A percentile compares a stretch with the other conserved stretches of the same genome.
Evolutionary conservation across 768 basidiomycete genomes (phyloP).

Genomic region (Serendipita sp.): DNA sequence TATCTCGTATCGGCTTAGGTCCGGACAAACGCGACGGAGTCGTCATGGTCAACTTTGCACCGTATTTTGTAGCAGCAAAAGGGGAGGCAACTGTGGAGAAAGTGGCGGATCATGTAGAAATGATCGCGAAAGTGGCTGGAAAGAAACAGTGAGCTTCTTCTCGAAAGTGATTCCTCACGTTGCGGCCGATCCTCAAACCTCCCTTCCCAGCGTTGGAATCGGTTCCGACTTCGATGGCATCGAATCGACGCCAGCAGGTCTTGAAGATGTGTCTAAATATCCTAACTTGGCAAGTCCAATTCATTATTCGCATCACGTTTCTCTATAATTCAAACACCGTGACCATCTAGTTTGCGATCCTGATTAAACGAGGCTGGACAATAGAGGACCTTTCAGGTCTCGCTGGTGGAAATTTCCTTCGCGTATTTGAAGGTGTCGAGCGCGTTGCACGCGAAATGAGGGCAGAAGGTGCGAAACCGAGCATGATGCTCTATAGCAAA

Average conservation of each 20-base stretch:
- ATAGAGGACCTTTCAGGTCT: conserved; percentile 66
- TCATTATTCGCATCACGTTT: background rate
- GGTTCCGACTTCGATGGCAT: conserved; percentile 82
- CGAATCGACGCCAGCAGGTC: conserved; percentile 41
- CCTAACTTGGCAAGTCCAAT: conserved; percentile 45
- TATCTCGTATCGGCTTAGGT: conserved; percentile 45
- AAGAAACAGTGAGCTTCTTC: conserved; percentile 42
- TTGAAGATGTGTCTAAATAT: conserved; percentile 86
- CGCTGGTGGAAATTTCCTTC: conserved; percentile 70
- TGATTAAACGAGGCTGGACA: conserved; percentile 76
- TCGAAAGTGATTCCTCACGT: too few species aligned
- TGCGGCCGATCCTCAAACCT: background rate
- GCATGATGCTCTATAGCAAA: conserved; percentile 59
- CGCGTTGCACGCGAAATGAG: conserved; percentile 44
- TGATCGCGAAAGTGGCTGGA: conserved; percentile 58
- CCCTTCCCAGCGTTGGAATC: conserved; percentile 47
- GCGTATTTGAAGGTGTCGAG: conserved; percentile 66
- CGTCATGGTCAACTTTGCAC: conserved; percentile 84
- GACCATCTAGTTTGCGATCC: conserved; percentile 53
- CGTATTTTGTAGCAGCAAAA: conserved; percentile 43
- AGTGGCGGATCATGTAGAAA: conserved; percentile 83
- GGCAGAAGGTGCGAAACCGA: conserved; percentile 34
- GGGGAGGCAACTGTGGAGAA: conserved; percentile 47
- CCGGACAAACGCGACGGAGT: conserved; percentile 61
- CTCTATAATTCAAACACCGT: background rate